Evolutionary conservation across 1,284 basidiomycete genomes (phyloP).

Genomic region (Phellopilus nigrolimitatus): DNA sequence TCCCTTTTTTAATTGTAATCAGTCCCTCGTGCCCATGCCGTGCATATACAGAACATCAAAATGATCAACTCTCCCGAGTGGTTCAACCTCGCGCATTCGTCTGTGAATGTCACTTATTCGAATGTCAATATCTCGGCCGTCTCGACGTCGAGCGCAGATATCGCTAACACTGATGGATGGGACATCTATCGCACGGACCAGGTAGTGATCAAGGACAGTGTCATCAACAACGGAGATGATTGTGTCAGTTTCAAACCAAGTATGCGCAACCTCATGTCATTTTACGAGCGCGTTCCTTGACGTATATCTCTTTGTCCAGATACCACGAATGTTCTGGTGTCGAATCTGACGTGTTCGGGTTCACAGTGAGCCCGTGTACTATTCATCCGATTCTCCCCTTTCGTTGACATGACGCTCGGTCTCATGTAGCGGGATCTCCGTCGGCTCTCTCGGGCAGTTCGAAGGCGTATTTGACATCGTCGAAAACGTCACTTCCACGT

Average conservation of each 20-base stretch:
- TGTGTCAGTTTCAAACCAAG: constrained; percentile 69
- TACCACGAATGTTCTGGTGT: constrained; percentile 52
- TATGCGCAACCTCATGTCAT: constrained; percentile 23
- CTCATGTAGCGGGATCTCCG: constrained; percentile 37
- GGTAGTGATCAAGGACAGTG: constrained; percentile 46
- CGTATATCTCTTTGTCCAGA: constrained; percentile 24
- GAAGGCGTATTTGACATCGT: constrained; percentile 46
- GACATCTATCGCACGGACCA: constrained; percentile 56
- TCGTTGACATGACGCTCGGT: neutral
- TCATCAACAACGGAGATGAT: constrained; percentile 58
- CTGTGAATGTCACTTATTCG: constrained; percentile 27
- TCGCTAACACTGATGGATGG: constrained; percentile 54
- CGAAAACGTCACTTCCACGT: constrained; percentile 39
- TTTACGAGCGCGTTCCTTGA: neutral
- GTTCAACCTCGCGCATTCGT: constrained; percentile 43
- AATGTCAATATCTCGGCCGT: constrained; percentile 37
- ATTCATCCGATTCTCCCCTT: constrained; percentile 10
- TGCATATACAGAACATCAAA: constrained; percentile 41
- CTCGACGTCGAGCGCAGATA: constrained; percentile 39
- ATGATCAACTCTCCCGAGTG: constrained; percentile 46
- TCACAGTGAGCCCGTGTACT: constrained; percentile 39
- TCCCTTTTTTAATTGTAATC: neutral
- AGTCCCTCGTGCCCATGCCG: neutral
- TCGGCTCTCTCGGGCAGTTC: constrained; percentile 46
- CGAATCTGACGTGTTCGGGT: constrained; percentile 56